phyloP scores from a whole-genome alignment of 495 filamentous ascomycete genomes.

The Trypethelium eluteriae region DNA sequence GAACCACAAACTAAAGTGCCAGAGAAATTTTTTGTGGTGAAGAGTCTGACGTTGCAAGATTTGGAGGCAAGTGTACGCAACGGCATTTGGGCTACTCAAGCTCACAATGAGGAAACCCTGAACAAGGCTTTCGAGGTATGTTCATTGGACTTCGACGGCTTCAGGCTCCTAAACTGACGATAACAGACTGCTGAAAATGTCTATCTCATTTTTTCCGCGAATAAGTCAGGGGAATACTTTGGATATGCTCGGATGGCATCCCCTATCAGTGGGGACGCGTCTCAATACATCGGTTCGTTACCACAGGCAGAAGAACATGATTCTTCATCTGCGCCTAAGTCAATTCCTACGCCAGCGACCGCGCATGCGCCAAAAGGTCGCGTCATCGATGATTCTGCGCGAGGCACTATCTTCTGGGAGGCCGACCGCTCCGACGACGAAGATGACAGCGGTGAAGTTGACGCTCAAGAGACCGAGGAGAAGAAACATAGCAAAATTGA shows the following conservation, averaged over 20 bases:
- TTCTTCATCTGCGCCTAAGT: constrained; percentile 58
- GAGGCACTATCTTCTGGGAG: constrained; percentile 97
- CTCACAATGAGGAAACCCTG: constrained; percentile 76
- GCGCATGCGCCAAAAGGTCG: constrained; percentile 73
- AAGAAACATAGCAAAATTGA: constrained; percentile 34
- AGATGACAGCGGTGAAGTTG: constrained; percentile 34
- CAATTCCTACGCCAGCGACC: constrained; percentile 72
- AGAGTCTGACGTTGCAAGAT: constrained; percentile 92
- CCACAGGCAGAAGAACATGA: constrained; percentile 47
- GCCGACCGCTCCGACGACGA: constrained; percentile 48
- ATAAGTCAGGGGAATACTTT: constrained; percentile 97
- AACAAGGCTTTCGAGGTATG: constrained; percentile 81
- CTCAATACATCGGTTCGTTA: constrained; percentile 57
- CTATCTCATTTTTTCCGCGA: constrained; percentile 94
- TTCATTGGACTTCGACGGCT: not conserved
- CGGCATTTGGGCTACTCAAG: constrained; percentile 89
- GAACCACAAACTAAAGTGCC: constrained; percentile 31
- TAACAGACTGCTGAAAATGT: constrained; percentile 69
- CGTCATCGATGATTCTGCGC: constrained; percentile 86
- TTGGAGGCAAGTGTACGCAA: constrained; percentile 82
- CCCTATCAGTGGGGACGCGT: constrained; percentile 67
- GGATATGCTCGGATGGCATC: constrained; percentile 92
- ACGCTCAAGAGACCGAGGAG: constrained; percentile 34
- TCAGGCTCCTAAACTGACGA: constrained; percentile 17
- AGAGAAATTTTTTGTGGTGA: constrained; percentile 86